Conservation (phyloP, 2,329 filamentous ascomycete species). For the Phaeomoniella chlamydospora region DNA sequence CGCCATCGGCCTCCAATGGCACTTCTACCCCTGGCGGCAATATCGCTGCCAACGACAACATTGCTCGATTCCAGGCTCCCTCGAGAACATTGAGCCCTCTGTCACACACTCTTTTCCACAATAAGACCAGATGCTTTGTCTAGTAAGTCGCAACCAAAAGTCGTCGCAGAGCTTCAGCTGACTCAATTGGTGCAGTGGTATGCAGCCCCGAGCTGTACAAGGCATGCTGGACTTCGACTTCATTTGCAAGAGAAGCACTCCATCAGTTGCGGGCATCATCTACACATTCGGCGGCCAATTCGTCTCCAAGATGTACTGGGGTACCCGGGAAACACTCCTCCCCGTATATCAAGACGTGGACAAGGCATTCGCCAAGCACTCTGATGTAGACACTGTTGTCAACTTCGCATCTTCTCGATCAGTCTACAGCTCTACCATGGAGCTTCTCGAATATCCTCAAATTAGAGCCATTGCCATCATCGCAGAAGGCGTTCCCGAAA, state of each 20-base stretch:
- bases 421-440: slow-evolving; percentile 97
- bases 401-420: slow-evolving; percentile 99
- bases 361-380: slow-evolving; percentile 93
- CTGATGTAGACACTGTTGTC: slow-evolving; percentile 92
- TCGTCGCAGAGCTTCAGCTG: slow-evolving; percentile 10
- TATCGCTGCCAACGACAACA: slow-evolving; percentile 89
- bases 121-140: slow-evolving; percentile 99
- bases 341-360: slow-evolving; percentile 91
- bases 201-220: slow-evolving; percentile 86
- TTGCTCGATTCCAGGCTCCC: slow-evolving; percentile 85
- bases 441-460: slow-evolving; percentile 93
- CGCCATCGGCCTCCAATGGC: slow-evolving; percentile 35
- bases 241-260: slow-evolving; percentile 97
- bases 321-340: slow-evolving; percentile 95
- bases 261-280: slow-evolving; percentile 97
- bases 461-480: slow-evolving; percentile 99
- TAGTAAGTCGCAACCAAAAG: slow-evolving; percentile 45
- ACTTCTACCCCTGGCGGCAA: slow-evolving; percentile 10
- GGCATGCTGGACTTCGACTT: slow-evolving; percentile 99
- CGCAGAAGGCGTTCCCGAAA: slow-evolving; percentile 96
- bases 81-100: slow-evolving; percentile 85
- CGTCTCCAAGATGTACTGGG: slow-evolving; percentile 99
- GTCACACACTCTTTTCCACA: slow-evolving; percentile 87
- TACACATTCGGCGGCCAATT: slow-evolving; percentile 99
- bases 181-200: slow-evolving; percentile 43